Evolutionary conservation across 2,329 filamentous ascomycete genomes (phyloP), one percentile per base, ranked within the genome.

Genomic region (Fusarium agapanthi): DNA sequence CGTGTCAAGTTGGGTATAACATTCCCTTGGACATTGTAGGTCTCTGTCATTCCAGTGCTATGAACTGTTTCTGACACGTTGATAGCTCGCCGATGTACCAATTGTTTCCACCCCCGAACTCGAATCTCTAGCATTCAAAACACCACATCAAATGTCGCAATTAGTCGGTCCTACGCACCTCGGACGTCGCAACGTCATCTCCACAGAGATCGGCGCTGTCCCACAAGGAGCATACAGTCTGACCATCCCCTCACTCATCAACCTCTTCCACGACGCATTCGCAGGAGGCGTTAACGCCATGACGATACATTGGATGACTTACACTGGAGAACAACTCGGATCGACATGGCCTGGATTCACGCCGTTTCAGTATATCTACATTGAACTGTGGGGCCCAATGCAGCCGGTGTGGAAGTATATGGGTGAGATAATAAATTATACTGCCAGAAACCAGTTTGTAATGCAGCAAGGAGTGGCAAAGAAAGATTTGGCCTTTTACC

Each of bases 61-160:
- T 24, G 41, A 5, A 5, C 4, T 18, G 10, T 26, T 13, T 9
- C n/a, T 20, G 12, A 26, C 16, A 1, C 0, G 11, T 26, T 13
- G 5, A 4, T 15, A 45, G 43, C 44, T 47, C 26, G 18, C 44
- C 0, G 44, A 47, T 4, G 20, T 28, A 1, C 26, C 44, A 0
- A 15, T 47, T 7, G 44, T 47, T 22, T 7, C 13, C 9, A 22
- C 13, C 1, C 44, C 44, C 4, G 44, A 30, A 4, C 44, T 30
- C 14, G 44, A 47, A 15, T 47, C 44, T 30, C 44, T 47, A 0
- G 44, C 3, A 3, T 47, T 47, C 14, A 8, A 4, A 8, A 30
- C 26, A 6, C 44, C 44, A 12, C 26, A 47, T 47, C 9, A 47
- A 16, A 47, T 47, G 26, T 47, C 44, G 0, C 44, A 47, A 8